Evolutionary conservation across 176 grass and related monocot species (phyloP).

Genomic region (Triticum monococcum): DNA sequence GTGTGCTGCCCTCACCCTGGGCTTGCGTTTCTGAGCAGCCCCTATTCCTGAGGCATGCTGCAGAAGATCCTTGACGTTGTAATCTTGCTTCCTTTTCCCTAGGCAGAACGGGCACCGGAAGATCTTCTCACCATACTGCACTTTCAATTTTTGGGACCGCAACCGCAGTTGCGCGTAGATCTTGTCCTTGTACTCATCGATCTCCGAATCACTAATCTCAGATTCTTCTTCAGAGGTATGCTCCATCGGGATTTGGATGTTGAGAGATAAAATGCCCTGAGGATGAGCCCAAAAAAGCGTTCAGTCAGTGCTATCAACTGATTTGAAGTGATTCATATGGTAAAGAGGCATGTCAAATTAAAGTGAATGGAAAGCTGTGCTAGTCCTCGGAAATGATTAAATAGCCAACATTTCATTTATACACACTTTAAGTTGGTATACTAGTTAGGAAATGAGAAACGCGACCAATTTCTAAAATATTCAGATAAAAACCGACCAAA

Average conservation of each 20-base stretch:
- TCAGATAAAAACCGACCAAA: not conserved
- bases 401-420: not conserved
- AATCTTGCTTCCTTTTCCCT: conserved; percentile 72
- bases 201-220: conserved; percentile 73
- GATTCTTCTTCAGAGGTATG: conserved; percentile 49
- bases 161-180: conserved; percentile 33
- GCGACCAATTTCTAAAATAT: not conserved
- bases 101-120: conserved; percentile 73
- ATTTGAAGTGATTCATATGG: not conserved
- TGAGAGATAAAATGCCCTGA: not conserved
- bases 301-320: not conserved
- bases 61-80: conserved; percentile 58
- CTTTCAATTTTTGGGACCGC: conserved; percentile 33
- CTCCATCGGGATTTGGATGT: conserved; percentile 37
- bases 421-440: not conserved
- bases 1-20: conserved; percentile 68
- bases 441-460: not conserved
- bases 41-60: conserved; percentile 78
- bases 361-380: no score
- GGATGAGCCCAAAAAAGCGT: not conserved
- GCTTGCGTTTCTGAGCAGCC: conserved; percentile 47
- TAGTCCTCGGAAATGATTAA: not conserved
- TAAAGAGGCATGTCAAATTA: not conserved
- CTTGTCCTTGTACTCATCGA: conserved; percentile 44
- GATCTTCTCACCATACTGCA: conserved; percentile 36